A percentile compares a stretch with the other conserved stretches of the same genome.
These are phyloP conservation scores for Exophiala aquamarina DNA, from an alignment of 2,329 filamentous ascomycete species.

Conservation along the genomic window DNA sequence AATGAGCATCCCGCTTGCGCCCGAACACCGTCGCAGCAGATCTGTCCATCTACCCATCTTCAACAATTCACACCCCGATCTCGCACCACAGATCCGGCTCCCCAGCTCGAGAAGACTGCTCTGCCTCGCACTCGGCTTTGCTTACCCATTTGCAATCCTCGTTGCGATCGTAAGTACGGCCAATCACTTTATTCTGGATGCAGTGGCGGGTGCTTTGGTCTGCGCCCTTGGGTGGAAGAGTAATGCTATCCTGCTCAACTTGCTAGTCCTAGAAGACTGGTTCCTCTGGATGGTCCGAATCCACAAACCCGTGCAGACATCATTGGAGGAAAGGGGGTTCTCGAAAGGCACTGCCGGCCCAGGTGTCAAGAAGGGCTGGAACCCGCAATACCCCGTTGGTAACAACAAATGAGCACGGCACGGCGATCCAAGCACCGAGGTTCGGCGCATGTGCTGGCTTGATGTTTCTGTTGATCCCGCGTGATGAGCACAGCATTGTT, in stretches of 20 bases:
- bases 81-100: slow-evolving; percentile 37
- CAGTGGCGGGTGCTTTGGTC: slow-evolving; percentile 66
- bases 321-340: slow-evolving; percentile 1
- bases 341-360: too few species aligned
- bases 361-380: too few species aligned
- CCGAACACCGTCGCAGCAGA: slow-evolving; percentile 49
- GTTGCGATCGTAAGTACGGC: slow-evolving; percentile 69
- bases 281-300: slow-evolving; percentile 64
- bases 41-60: slow-evolving; percentile 35
- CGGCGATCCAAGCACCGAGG: too few species aligned
- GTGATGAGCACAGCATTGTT: too few species aligned
- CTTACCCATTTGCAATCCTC: slow-evolving; percentile 66
- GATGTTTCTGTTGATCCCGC: too few species aligned
- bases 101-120: slow-evolving; percentile 53
- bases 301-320: slow-evolving; percentile 56
- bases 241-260: slow-evolving; percentile 59
- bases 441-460: too few species aligned
- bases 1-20: slow-evolving; percentile 62
- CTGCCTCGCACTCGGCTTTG: slow-evolving; percentile 55
- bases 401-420: too few species aligned
- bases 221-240: slow-evolving; percentile 64
- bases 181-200: slow-evolving; percentile 72
- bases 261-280: slow-evolving; percentile 67
- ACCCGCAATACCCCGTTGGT: too few species aligned
- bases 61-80: slow-evolving; percentile 28